Conservation (phyloP, 2,329 filamentous ascomycete genomes). For the Domatiomyces globalis region DNA sequence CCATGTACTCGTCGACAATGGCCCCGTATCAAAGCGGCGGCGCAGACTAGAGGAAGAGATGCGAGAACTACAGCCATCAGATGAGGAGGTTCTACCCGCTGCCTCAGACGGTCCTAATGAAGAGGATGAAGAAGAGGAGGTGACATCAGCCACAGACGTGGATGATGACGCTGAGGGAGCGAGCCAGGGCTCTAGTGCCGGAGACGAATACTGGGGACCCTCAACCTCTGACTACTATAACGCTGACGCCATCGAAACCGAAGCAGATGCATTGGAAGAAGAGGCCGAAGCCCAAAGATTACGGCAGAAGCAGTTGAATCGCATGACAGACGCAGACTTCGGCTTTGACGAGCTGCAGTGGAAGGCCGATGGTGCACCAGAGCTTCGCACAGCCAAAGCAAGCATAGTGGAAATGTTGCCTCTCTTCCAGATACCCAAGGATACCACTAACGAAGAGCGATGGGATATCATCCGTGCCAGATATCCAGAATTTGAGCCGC, state of each 20-base stretch:
- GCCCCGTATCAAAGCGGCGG: slow-evolving; percentile 60
- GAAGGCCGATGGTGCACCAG: slow-evolving; percentile 36
- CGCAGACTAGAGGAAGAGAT: slow-evolving; percentile 51
- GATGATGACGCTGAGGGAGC: slow-evolving; percentile 26
- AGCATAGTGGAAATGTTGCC: slow-evolving; percentile 61
- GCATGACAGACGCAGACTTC: slow-evolving; percentile 85
- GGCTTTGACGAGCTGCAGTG: slow-evolving; percentile 84
- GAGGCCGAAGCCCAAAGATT: slow-evolving; percentile 77
- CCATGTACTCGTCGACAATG: slow-evolving; percentile 72
- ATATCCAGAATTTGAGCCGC: slow-evolving; percentile 83
- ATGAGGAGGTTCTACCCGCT: slow-evolving; percentile 47
- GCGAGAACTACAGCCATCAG: slow-evolving; percentile 42
- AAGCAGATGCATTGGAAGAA: slow-evolving; percentile 70
- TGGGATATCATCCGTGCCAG: slow-evolving; percentile 60
- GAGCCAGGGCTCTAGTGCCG: slow-evolving; percentile 41
- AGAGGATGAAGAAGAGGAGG: slow-evolving; percentile 35
- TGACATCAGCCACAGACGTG: slow-evolving; percentile 28
- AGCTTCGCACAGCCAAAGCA: slow-evolving; percentile 29
- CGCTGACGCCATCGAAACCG: slow-evolving; percentile 60
- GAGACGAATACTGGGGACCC: slow-evolving; percentile 65
- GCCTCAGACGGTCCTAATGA: slow-evolving; percentile 32
- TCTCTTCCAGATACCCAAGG: slow-evolving; percentile 64
- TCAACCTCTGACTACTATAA: slow-evolving; percentile 88
- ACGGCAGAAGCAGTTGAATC: slow-evolving; percentile 78
- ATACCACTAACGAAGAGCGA: slow-evolving; percentile 62